Evolutionary conservation across 805 yeast genomes (phyloP).

Genomic region (Blastobotrys muscicola): DNA sequence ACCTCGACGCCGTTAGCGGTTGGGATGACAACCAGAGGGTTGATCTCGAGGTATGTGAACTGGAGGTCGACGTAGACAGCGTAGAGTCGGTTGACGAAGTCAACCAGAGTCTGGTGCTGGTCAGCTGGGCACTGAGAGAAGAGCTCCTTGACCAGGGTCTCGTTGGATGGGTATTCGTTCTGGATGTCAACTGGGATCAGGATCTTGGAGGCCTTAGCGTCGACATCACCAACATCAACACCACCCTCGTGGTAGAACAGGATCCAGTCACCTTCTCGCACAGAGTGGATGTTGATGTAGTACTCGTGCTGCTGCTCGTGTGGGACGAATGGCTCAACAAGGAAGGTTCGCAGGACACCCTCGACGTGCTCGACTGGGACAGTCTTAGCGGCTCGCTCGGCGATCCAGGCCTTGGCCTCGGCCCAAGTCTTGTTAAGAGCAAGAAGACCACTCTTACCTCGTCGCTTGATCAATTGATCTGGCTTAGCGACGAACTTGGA

Average conservation of each 20-base stretch:
- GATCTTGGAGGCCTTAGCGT: conserved; percentile 36
- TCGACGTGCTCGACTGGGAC: conserved; percentile 33
- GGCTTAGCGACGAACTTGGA: conserved; percentile 38
- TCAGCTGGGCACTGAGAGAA: conserved; percentile 32
- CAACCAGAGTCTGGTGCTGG: conserved; percentile 33
- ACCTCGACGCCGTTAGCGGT: conserved; percentile 31
- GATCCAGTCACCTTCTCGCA: conserved; percentile 39
- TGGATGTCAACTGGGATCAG: conserved; percentile 36
- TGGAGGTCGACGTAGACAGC: conserved; percentile 39
- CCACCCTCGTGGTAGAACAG: conserved; percentile 41
- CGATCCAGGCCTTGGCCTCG: conserved; percentile 36
- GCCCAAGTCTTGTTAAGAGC: conserved; percentile 37
- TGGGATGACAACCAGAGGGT: conserved; percentile 38
- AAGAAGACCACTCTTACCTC: conserved; percentile 37
- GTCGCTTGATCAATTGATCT: conserved; percentile 38
- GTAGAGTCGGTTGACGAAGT: conserved; percentile 37
- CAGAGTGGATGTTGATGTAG: conserved; percentile 40
- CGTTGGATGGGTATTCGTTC: conserved; percentile 33
- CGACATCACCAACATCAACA: conserved; percentile 40
- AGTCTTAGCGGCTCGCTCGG: conserved; percentile 33
- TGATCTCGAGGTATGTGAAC: conserved; percentile 39
- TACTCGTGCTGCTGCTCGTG: conserved; percentile 38
- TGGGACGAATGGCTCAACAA: conserved; percentile 40
- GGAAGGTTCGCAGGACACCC: conserved; percentile 32
- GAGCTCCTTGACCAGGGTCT: conserved; percentile 25